These are phyloP conservation scores for Luzula sylvatica DNA, from an alignment of 176 grass and related monocot species.

Conservation along the genomic window DNA sequence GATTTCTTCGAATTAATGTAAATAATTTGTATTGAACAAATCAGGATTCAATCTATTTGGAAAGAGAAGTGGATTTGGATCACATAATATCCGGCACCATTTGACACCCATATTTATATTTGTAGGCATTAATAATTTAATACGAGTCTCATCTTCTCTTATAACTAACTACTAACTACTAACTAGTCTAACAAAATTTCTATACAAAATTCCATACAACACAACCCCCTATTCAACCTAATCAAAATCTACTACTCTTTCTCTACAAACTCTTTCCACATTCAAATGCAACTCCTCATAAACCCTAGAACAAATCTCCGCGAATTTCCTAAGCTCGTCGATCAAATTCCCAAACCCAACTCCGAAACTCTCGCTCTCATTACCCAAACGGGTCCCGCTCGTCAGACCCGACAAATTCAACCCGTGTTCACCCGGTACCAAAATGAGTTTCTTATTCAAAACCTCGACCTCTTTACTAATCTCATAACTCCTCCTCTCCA, in stretches of 20 bases:
- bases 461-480: conserved; percentile 57
- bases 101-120: no score
- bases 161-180: no score
- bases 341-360: conserved; percentile 38
- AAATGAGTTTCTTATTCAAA: conserved; percentile 58
- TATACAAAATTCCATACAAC: conserved; percentile 14
- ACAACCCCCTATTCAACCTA: neutral
- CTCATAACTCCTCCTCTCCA: conserved; percentile 42
- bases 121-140: no score
- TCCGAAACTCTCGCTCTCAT: conserved; percentile 30
- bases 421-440: conserved; percentile 29
- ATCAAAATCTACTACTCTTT: conserved; percentile 1
- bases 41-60: no score
- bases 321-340: conserved; percentile 43
- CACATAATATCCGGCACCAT: no score
- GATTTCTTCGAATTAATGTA: no score
- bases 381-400: conserved; percentile 17
- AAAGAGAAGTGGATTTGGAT: no score
- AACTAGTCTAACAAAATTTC: conserved; percentile 20
- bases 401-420: conserved; percentile 12
- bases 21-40: no score
- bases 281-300: conserved; percentile 39
- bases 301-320: conserved; percentile 33
- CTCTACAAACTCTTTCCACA: conserved; percentile 26
- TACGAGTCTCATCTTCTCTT: no score